These are phyloP conservation scores for Cadophora sp. DNA, from an alignment of 2,329 filamentous ascomycete species.

Conservation along the genomic window DNA sequence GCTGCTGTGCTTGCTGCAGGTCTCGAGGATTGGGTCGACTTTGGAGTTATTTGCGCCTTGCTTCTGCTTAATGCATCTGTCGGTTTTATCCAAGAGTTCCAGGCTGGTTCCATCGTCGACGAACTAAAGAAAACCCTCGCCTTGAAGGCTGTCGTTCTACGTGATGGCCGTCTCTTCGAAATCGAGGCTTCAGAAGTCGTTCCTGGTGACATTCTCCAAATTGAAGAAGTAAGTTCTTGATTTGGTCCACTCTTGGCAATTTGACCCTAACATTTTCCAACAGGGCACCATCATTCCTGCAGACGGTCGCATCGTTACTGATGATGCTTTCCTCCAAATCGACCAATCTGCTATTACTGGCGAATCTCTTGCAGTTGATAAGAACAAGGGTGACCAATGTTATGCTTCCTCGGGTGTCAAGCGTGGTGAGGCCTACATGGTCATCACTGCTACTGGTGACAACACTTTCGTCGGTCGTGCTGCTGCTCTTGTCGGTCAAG, in stretches of 20 bases:
- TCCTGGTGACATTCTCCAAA: constrained; percentile 86
- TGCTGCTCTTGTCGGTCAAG: constrained; percentile 82
- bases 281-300: constrained; percentile 87
- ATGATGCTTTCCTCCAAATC: constrained; percentile 85
- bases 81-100: constrained; percentile 88
- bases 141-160: constrained; percentile 85
- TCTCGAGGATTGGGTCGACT: constrained; percentile 90
- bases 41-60: constrained; percentile 86
- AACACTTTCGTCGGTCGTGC: constrained; percentile 90
- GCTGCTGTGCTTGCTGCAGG: constrained; percentile 82
- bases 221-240: constrained; percentile 68
- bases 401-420: constrained; percentile 90
- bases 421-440: constrained; percentile 84
- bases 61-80: constrained; percentile 85
- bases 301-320: constrained; percentile 84
- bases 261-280: constrained; percentile 25
- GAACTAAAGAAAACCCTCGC: constrained; percentile 91
- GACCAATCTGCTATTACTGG: constrained; percentile 93
- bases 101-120: constrained; percentile 89
- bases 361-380: constrained; percentile 90
- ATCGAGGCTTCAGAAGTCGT: constrained; percentile 85
- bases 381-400: constrained; percentile 80
- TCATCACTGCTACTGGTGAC: constrained; percentile 86
- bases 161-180: constrained; percentile 79
- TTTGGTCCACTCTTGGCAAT: neutral